phyloP scores from a whole-genome alignment of 345 rosid genomes.

The Firmiana major region DNA sequence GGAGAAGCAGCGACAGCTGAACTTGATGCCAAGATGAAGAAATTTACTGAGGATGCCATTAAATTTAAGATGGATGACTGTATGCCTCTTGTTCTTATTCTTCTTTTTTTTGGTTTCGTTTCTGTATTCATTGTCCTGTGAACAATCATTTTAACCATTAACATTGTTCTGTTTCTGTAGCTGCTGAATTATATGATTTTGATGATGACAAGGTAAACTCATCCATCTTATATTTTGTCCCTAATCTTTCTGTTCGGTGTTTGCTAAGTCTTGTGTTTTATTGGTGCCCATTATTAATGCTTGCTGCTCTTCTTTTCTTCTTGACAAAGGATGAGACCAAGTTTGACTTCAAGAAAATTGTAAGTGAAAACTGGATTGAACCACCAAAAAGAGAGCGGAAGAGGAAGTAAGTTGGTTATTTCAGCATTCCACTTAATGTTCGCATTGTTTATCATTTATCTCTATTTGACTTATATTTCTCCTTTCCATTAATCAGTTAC shows the following conservation, averaged over 20 bases:
- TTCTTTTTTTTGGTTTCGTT: not conserved
- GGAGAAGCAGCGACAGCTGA: slow-evolving; percentile 97
- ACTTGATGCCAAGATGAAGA: slow-evolving; percentile 99
- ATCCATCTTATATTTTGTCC: not conserved
- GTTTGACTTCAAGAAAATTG: slow-evolving; percentile 91
- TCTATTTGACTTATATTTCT: slow-evolving; percentile 6
- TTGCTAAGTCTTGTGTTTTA: not conserved
- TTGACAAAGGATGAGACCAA: slow-evolving; percentile 75
- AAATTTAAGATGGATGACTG: slow-evolving; percentile 97
- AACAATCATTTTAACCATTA: not conserved
- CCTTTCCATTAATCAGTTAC: slow-evolving; percentile 45
- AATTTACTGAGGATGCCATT: slow-evolving; percentile 94
- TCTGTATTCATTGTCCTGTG: slow-evolving; percentile 1
- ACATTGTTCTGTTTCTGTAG: slow-evolving; percentile 39
- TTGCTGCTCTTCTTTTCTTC: slow-evolving; percentile 17
- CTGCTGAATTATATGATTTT: slow-evolving; percentile 90
- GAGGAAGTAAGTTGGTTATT: slow-evolving; percentile 70
- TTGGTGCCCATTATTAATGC: not conserved
- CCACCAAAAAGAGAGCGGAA: slow-evolving; percentile 97
- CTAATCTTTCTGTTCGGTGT: not conserved
- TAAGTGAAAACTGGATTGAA: slow-evolving; percentile 94
- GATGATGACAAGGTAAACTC: slow-evolving; percentile 72
- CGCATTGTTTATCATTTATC: not conserved
- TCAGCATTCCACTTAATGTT: not conserved
- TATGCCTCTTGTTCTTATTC: slow-evolving; percentile 37